These are phyloP conservation scores for Penicillium capsulatum DNA, from an alignment of 2,329 filamentous ascomycete species.

Conservation along the genomic window DNA sequence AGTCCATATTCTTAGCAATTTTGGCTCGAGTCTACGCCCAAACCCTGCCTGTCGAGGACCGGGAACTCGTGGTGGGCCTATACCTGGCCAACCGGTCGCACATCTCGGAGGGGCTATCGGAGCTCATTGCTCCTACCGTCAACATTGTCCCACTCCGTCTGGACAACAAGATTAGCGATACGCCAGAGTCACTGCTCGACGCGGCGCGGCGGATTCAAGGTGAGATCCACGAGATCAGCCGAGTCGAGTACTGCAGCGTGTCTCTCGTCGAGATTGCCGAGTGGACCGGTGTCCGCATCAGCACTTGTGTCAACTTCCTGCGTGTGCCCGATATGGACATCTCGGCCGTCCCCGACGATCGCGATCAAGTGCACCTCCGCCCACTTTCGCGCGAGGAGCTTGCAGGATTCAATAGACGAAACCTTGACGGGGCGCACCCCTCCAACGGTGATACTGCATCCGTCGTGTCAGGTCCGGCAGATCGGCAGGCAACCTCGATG, in stretches of 20 bases:
- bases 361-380: conserved; percentile 6
- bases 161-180: conserved; percentile 20
- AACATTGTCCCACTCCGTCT: conserved; percentile 72
- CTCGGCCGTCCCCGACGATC: conserved; percentile 3
- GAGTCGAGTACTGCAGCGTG: conserved; percentile 52
- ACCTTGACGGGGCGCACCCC: not conserved
- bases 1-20: conserved; percentile 70
- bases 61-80: conserved; percentile 63
- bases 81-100: conserved; percentile 75
- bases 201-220: conserved; percentile 61
- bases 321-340: conserved; percentile 46
- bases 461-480: conserved; percentile 6
- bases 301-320: conserved; percentile 79
- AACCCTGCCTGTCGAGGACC: conserved; percentile 12
- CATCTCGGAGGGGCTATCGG: conserved; percentile 47
- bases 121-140: conserved; percentile 64
- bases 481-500: conserved; percentile 6
- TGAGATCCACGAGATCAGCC: conserved; percentile 62
- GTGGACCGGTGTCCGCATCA: conserved; percentile 70
- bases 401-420: conserved; percentile 4
- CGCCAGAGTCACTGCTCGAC: conserved; percentile 38
- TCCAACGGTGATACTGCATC: conserved; percentile 13
- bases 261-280: conserved; percentile 65
- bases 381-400: conserved; percentile 12
- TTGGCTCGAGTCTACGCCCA: conserved; percentile 55